These are phyloP conservation scores for Sporothrix brasiliensis DNA, from an alignment of 2,329 filamentous ascomycete species.

Conservation along the genomic window DNA sequence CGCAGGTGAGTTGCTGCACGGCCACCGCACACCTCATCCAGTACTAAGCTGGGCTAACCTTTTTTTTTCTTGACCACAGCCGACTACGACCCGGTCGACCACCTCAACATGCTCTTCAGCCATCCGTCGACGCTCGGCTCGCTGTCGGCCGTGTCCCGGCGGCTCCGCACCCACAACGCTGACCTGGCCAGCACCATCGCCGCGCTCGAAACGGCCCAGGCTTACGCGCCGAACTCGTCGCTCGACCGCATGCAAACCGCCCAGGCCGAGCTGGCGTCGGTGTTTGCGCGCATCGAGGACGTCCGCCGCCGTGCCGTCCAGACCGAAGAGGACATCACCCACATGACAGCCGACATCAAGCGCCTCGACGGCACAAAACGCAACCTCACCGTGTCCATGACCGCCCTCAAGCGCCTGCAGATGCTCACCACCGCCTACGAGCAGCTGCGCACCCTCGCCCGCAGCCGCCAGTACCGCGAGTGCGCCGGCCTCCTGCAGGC, in stretches of 20 bases:
- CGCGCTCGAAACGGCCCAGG: slow-evolving; percentile 73
- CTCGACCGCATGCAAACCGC: slow-evolving; percentile 89
- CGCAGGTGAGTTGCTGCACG: slow-evolving; percentile 32
- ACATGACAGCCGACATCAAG: slow-evolving; percentile 99
- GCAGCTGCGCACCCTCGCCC: slow-evolving; percentile 80
- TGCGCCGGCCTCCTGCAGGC: slow-evolving; percentile 92
- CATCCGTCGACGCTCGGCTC: slow-evolving; percentile 83
- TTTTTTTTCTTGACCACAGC: neutral
- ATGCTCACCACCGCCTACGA: slow-evolving; percentile 99
- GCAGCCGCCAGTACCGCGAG: slow-evolving; percentile 88
- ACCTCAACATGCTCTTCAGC: slow-evolving; percentile 91
- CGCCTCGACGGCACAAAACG: slow-evolving; percentile 93
- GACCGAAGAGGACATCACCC: slow-evolving; percentile 94
- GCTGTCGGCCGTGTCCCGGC: slow-evolving; percentile 71
- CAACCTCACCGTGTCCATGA: slow-evolving; percentile 97
- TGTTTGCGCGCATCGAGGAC: slow-evolving; percentile 93
- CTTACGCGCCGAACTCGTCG: slow-evolving; percentile 81
- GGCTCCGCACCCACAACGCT: slow-evolving; percentile 75
- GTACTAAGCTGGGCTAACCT: neutral
- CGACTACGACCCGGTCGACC: slow-evolving; percentile 70
- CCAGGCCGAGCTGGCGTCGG: slow-evolving; percentile 81
- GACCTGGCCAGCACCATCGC: slow-evolving; percentile 79
- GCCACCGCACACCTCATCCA: neutral
- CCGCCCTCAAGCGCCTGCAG: slow-evolving; percentile 91
- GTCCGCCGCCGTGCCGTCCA: slow-evolving; percentile 86